These are phyloP conservation scores for Ustilago xerochloae DNA, from an alignment of 1,284 basidiomycete genomes.

Conservation along the genomic window DNA sequence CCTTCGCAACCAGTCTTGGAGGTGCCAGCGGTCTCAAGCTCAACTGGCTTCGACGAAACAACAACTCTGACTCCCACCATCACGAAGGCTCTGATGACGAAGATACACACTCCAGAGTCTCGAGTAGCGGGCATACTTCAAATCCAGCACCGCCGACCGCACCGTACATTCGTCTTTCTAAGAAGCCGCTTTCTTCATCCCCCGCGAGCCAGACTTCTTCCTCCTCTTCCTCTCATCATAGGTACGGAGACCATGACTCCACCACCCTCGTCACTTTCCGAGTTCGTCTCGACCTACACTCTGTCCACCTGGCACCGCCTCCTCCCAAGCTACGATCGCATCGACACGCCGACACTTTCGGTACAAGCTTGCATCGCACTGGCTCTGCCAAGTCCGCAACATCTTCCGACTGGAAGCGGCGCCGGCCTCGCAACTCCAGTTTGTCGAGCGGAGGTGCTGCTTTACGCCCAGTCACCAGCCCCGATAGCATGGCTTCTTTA, in stretches of 20 bases:
- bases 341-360: conserved; percentile 14
- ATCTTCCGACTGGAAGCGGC: conserved; percentile 29
- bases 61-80: conserved; percentile 22
- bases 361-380: conserved; percentile 14
- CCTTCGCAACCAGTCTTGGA: conserved; percentile 46
- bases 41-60: conserved; percentile 44
- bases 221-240: conserved; percentile 22
- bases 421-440: conserved; percentile 26
- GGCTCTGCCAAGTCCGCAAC: conserved; percentile 27
- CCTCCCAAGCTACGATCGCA: conserved; percentile 33
- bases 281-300: conserved; percentile 60
- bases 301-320: conserved; percentile 47
- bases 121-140: conserved; percentile 20
- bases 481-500: conserved; percentile 29
- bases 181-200: conserved; percentile 6
- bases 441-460: conserved; percentile 21
- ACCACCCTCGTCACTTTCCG: conserved; percentile 31
- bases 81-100: conserved; percentile 44
- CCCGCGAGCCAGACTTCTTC: conserved; percentile 11
- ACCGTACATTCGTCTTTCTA: conserved; percentile 46
- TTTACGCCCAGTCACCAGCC: conserved; percentile 19
- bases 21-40: conserved; percentile 35
- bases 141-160: conserved; percentile 31
- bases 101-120: conserved; percentile 34
- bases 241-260: conserved; percentile 11